A percentile compares a stretch with the other conserved stretches of the same genome.
phyloP scores from a whole-genome alignment of 257 asterid species.

The Petunia secreta region DNA sequence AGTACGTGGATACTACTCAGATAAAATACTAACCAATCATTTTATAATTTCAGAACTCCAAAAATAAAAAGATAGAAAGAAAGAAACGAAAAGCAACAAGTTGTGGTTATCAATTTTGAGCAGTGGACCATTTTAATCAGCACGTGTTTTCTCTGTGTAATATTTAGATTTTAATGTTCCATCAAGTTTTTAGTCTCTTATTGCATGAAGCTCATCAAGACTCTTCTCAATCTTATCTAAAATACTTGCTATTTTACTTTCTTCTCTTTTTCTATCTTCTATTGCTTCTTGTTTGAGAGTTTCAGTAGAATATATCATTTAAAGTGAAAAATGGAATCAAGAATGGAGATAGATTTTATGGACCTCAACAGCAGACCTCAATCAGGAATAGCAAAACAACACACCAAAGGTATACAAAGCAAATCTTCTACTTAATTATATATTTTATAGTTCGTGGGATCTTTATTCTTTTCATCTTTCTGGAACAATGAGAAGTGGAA shows the following conservation, averaged over 20 bases:
- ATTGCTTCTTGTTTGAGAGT: background rate
- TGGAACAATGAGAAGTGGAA: too few relatives aligned
- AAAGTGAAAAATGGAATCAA: constrained; percentile 17
- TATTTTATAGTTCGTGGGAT: too few relatives aligned
- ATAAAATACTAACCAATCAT: background rate
- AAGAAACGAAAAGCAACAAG: background rate
- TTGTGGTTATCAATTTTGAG: background rate
- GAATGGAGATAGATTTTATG: constrained; percentile 21
- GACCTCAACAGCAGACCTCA: background rate
- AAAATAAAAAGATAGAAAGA: background rate
- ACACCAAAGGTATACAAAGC: background rate
- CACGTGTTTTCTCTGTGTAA: constrained; percentile 6
- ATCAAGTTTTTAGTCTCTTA: background rate
- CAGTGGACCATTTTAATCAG: constrained; percentile 1
- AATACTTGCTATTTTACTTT: background rate
- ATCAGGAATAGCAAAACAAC: background rate
- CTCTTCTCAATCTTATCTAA: constrained; percentile 18
- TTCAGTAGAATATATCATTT: background rate
- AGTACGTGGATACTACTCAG: too few relatives aligned
- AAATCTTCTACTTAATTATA: background rate
- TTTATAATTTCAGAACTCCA: background rate
- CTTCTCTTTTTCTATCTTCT: background rate
- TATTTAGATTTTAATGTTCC: background rate
- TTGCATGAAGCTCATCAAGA: background rate
- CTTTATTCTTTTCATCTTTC: too few relatives aligned